Evolutionary conservation across 441 rosid species (phyloP).

Genomic region (Euphorbia corollata): DNA sequence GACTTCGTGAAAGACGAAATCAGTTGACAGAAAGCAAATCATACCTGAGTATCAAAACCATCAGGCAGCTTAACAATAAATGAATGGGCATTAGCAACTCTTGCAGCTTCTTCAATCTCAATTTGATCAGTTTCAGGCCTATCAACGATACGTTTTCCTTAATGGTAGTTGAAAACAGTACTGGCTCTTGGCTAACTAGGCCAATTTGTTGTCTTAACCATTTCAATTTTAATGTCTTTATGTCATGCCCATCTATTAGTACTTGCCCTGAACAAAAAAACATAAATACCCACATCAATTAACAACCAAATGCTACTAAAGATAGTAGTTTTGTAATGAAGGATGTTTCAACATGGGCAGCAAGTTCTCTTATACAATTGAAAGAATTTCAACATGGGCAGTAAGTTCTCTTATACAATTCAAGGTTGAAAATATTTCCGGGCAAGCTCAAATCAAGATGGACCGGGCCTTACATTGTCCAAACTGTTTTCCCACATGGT

Average conservation of each 20-base stretch:
- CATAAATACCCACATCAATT: too few species aligned
- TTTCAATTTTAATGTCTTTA: constrained; percentile 67
- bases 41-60: constrained; percentile 90
- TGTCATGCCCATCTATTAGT: constrained; percentile 75
- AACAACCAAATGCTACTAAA: constrained; percentile 12
- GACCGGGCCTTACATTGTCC: too few species aligned
- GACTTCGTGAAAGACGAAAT: too few species aligned
- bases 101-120: constrained; percentile 93
- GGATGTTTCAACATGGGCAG: too few species aligned
- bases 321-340: neutral
- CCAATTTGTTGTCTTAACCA: constrained; percentile 98
- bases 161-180: constrained; percentile 85
- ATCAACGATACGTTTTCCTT: constrained; percentile 82
- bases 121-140: constrained; percentile 75
- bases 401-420: too few species aligned
- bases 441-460: too few species aligned
- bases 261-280: constrained; percentile 62
- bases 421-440: too few species aligned
- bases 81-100: constrained; percentile 98
- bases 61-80: constrained; percentile 89
- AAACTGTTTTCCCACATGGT: too few species aligned
- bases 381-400: too few species aligned
- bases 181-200: constrained; percentile 98
- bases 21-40: too few species aligned
- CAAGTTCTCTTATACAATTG: too few species aligned